Conservation (phyloP, 2,329 filamentous ascomycete species). For the Colletotrichum sp. region DNA sequence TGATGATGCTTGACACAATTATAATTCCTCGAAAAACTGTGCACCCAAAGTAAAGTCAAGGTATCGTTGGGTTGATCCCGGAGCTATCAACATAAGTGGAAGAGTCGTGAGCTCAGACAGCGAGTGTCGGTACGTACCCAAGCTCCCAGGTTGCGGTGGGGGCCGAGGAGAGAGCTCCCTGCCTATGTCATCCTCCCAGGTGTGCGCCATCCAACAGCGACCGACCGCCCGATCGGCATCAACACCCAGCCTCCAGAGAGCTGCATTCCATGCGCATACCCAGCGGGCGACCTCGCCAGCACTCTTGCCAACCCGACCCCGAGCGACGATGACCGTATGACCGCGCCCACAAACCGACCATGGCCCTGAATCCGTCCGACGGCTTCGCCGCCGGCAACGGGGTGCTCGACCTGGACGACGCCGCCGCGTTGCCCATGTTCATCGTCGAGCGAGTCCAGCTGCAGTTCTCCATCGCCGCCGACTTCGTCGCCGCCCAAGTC, state of each 20-base stretch:
- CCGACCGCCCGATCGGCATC: background rate
- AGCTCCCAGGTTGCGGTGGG: background rate
- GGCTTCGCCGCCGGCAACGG: constrained; percentile 73
- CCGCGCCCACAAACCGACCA: constrained; percentile 32
- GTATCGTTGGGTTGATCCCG: background rate
- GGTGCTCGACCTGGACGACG: constrained; percentile 59
- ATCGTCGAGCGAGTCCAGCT: constrained; percentile 91
- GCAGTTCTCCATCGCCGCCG: constrained; percentile 91
- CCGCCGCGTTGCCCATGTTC: constrained; percentile 85
- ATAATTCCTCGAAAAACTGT: background rate
- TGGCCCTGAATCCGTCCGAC: constrained; percentile 74
- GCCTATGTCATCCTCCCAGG: constrained; percentile 20
- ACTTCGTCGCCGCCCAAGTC: constrained; percentile 95
- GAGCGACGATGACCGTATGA: constrained; percentile 17
- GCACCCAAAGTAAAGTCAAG: too few species aligned
- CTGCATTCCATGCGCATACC: constrained; percentile 3
- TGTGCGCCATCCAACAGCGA: constrained; percentile 1
- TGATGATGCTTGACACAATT: background rate
- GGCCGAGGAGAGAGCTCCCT: background rate
- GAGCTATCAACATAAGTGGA: background rate
- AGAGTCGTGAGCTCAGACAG: background rate
- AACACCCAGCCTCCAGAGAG: constrained; percentile 13
- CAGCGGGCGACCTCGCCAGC: background rate
- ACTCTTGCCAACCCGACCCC: background rate
- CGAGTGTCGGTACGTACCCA: constrained; percentile 5